A percentile compares a stretch with the other conserved stretches of the same genome.
phyloP scores from a whole-genome alignment of 2,329 filamentous ascomycete genomes.

The Aspergillus felis region DNA sequence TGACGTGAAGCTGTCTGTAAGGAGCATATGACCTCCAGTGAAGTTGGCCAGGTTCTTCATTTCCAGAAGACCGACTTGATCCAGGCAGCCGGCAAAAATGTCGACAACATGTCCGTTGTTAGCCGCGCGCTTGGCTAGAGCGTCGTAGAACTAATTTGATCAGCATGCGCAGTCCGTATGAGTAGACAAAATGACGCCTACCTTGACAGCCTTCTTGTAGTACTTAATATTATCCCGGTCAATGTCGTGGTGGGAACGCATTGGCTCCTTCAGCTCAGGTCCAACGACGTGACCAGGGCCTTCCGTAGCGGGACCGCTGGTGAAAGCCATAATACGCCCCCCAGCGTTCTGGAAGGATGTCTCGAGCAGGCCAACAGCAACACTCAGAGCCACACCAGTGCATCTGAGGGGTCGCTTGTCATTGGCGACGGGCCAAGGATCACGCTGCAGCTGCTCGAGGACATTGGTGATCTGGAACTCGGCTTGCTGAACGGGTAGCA shows the following conservation, averaged over 20 bases:
- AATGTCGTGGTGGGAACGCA: conserved; percentile 97
- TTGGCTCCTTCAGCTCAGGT: conserved; percentile 90
- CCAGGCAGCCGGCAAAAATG: conserved; percentile 94
- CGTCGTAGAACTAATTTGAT: conserved; percentile 78
- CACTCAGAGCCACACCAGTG: conserved; percentile 92
- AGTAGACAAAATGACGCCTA: conserved; percentile 36
- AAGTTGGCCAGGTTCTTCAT: conserved; percentile 98
- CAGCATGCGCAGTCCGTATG: conserved; percentile 12
- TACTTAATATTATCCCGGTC: conserved; percentile 99
- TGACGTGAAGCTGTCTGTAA: conserved; percentile 97
- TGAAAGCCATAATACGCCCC: conserved; percentile 94
- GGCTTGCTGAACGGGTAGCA: conserved; percentile 89
- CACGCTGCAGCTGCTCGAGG: conserved; percentile 90
- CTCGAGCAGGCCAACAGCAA: conserved; percentile 87
- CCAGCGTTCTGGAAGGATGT: conserved; percentile 94
- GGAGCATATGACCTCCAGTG: conserved; percentile 95
- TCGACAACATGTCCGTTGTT: conserved; percentile 98
- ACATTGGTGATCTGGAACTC: conserved; percentile 97
- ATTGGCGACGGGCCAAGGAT: conserved; percentile 94
- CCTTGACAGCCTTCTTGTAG: conserved; percentile 98
- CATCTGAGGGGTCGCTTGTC: conserved; percentile 88
- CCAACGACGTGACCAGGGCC: conserved; percentile 96
- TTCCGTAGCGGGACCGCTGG: conserved; percentile 90
- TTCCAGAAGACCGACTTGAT: conserved; percentile 93
- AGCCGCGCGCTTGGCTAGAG: conserved; percentile 84